These are phyloP conservation scores for Gossypium schwendimanii DNA, from an alignment of 441 rosid species.

Conservation along the genomic window DNA sequence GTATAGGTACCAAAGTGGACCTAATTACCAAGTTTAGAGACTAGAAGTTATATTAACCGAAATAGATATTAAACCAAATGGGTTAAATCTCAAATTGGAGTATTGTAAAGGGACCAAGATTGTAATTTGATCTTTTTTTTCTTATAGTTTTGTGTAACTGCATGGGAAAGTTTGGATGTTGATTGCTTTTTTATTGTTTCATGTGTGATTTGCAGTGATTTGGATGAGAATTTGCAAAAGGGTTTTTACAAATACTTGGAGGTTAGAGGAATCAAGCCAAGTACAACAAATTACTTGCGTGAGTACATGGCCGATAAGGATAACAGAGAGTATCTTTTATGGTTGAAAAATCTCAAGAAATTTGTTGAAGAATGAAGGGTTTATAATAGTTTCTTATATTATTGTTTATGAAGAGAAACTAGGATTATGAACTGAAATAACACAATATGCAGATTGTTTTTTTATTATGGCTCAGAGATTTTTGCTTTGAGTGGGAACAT, in stretches of 20 bases:
- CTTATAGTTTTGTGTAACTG: background rate
- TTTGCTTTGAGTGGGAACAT: background rate
- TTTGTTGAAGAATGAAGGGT: constrained; percentile 40
- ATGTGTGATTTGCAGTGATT: constrained; percentile 32
- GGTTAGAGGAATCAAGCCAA: constrained; percentile 69
- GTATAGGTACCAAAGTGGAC: too few relatives aligned
- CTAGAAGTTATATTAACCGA: too few relatives aligned
- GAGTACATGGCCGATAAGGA: constrained; percentile 87
- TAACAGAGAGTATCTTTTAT: constrained; percentile 48
- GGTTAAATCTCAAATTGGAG: background rate
- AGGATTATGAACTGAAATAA: background rate
- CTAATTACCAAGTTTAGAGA: too few relatives aligned
- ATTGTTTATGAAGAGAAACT: background rate
- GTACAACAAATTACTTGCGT: constrained; percentile 69
- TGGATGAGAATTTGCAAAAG: constrained; percentile 75
- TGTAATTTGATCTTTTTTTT: background rate
- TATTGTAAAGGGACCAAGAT: background rate
- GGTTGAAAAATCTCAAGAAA: constrained; percentile 65
- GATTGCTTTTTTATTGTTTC: background rate
- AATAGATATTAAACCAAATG: too few relatives aligned
- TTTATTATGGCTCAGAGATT: background rate
- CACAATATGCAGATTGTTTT: background rate
- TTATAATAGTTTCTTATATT: background rate
- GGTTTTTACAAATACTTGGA: constrained; percentile 68
- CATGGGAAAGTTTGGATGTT: background rate